Conservation (phyloP, 2,329 filamentous ascomycete species). For the Passalora sequoiae region DNA sequence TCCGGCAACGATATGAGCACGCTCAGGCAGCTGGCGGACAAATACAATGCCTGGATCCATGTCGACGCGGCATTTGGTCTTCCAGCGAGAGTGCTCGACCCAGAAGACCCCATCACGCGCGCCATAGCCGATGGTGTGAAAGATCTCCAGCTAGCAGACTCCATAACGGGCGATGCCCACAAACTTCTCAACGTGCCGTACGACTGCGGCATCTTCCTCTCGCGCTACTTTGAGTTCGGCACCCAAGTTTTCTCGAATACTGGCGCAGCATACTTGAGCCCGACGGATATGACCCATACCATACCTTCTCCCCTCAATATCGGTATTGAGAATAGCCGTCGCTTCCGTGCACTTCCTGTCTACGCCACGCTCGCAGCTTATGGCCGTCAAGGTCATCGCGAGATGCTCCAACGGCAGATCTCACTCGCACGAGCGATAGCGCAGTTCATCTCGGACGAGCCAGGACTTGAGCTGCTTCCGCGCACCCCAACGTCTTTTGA, state of each 20-base stretch:
- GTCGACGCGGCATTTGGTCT: slow-evolving; percentile 89
- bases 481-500: slow-evolving; percentile 21
- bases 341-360: slow-evolving; percentile 84
- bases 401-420: slow-evolving; percentile 69
- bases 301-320: slow-evolving; percentile 82
- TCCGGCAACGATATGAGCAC: slow-evolving; percentile 54
- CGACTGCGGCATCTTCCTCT: slow-evolving; percentile 86
- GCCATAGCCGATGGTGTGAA: slow-evolving; percentile 48
- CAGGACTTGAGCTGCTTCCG: slow-evolving; percentile 64
- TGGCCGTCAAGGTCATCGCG: slow-evolving; percentile 64
- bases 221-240: slow-evolving; percentile 55
- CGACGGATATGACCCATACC: slow-evolving; percentile 34
- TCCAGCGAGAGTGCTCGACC: slow-evolving; percentile 63
- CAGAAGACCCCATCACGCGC: slow-evolving; percentile 49
- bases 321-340: slow-evolving; percentile 83
- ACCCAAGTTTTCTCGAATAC: slow-evolving; percentile 71
- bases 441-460: slow-evolving; percentile 55
- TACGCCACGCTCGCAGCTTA: slow-evolving; percentile 72
- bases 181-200: slow-evolving; percentile 95
- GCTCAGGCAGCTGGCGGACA: slow-evolving; percentile 65
- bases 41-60: slow-evolving; percentile 77
- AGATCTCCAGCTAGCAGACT: slow-evolving; percentile 77
- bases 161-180: slow-evolving; percentile 79
- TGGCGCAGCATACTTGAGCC: slow-evolving; percentile 78
- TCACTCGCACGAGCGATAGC: slow-evolving; percentile 64